Percentiles rank a stretch among this genome's conserved stretches.
Conservation (phyloP, 1,284 basidiomycete genomes). For the Xerocomus minutiporus region DNA sequence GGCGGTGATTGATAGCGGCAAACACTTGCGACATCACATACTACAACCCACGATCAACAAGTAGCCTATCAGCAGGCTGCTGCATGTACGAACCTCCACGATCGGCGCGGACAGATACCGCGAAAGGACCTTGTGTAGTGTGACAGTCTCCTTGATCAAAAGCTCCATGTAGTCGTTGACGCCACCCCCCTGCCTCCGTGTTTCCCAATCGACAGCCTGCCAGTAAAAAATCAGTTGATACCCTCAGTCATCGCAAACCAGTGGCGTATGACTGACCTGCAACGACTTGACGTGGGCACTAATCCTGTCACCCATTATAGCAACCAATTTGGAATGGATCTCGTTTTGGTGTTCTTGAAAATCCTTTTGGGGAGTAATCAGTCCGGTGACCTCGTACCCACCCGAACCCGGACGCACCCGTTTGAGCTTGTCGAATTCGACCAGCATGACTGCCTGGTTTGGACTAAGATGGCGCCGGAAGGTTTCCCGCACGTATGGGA, state of each 20-base stretch:
- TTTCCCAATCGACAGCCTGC: slow-evolving; percentile 75
- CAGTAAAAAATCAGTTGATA: slow-evolving; percentile 6
- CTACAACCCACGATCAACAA: slow-evolving; percentile 37
- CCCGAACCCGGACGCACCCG: slow-evolving; percentile 51
- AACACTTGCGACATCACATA: slow-evolving; percentile 91
- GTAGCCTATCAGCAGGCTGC: not conserved
- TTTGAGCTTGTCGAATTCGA: slow-evolving; percentile 98
- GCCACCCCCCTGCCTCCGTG: slow-evolving; percentile 48
- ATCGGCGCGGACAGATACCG: slow-evolving; percentile 78
- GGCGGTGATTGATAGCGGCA: slow-evolving; percentile 82
- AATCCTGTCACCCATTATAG: slow-evolving; percentile 97
- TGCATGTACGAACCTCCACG: slow-evolving; percentile 59
- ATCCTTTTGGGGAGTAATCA: slow-evolving; percentile 53
- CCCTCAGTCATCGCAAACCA: not conserved
- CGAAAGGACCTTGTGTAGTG: slow-evolving; percentile 92
- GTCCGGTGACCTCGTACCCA: slow-evolving; percentile 2
- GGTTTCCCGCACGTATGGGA: slow-evolving; percentile 93
- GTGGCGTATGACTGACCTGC: slow-evolving; percentile 46
- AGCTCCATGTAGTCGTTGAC: slow-evolving; percentile 86
- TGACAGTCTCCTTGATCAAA: slow-evolving; percentile 92
- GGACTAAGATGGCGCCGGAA: slow-evolving; percentile 88
- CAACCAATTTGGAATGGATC: slow-evolving; percentile 95
- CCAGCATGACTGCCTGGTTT: slow-evolving; percentile 93
- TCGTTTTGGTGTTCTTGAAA: slow-evolving; percentile 99
- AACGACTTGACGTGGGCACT: slow-evolving; percentile 80